Conservation (phyloP, 805 yeast genomes). For the Cyberlindnera saturnus region DNA sequence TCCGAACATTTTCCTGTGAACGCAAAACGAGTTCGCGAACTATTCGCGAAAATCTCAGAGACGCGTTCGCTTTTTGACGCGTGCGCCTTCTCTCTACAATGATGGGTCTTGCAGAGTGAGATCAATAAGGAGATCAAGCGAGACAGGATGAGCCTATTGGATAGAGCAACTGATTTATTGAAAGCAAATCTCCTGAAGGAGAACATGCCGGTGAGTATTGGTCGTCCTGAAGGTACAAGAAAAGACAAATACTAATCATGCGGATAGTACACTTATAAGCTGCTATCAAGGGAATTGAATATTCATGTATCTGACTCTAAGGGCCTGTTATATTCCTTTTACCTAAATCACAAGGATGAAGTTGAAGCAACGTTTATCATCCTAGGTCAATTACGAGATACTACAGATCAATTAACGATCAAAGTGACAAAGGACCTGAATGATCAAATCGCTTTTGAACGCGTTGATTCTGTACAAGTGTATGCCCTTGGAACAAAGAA, state of each 20-base stretch:
- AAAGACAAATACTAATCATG: not conserved
- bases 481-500: constrained; percentile 29
- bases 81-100: no score
- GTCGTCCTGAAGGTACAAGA: not conserved
- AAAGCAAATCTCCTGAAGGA: constrained; percentile 8
- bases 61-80: no score
- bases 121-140: no score
- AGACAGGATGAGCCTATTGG: not conserved
- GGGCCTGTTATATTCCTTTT: constrained; percentile 32
- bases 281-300: constrained; percentile 34
- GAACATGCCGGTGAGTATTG: constrained; percentile 9
- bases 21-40: no score
- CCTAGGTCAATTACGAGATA: constrained; percentile 27
- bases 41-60: no score
- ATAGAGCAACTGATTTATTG: constrained; percentile 3
- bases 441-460: constrained; percentile 25
- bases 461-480: constrained; percentile 31
- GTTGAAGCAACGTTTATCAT: constrained; percentile 37
- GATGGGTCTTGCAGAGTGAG: no score
- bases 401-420: constrained; percentile 8
- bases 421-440: constrained; percentile 23
- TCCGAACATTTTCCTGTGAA: not conserved
- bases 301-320: constrained; percentile 36
- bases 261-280: constrained; percentile 31
- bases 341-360: constrained; percentile 28